Evolutionary conservation across 1,284 basidiomycete genomes (phyloP).

Genomic region (Rugosomyces carneus): DNA sequence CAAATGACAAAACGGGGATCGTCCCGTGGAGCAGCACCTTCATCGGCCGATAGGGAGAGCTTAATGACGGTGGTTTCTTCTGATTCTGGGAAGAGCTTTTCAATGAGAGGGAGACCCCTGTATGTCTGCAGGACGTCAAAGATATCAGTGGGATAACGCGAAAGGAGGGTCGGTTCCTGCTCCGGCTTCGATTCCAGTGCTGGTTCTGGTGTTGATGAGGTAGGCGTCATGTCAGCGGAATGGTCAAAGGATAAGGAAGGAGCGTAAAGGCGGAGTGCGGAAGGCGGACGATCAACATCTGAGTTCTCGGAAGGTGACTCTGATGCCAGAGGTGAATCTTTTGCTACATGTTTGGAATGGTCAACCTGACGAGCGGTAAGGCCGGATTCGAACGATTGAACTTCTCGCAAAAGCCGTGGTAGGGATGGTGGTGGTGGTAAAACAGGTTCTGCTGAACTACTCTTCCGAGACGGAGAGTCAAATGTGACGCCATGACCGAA

Average conservation of each 20-base stretch:
- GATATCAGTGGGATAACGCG: slow-evolving; percentile 63
- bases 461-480: slow-evolving; percentile 47
- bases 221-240: slow-evolving; percentile 12
- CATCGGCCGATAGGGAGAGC: slow-evolving; percentile 57
- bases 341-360: slow-evolving; percentile 15
- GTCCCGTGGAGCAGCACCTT: slow-evolving; percentile 65
- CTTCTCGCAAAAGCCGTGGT: slow-evolving; percentile 57
- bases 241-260: slow-evolving; percentile 13
- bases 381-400: slow-evolving; percentile 78
- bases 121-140: slow-evolving; percentile 82
- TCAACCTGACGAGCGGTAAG: slow-evolving; percentile 58
- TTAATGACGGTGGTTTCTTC: slow-evolving; percentile 55
- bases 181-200: slow-evolving; percentile 13
- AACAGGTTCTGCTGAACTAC: slow-evolving; percentile 11
- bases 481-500: slow-evolving; percentile 62
- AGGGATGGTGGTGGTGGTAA: slow-evolving; percentile 34
- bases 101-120: slow-evolving; percentile 63
- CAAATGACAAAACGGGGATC: slow-evolving; percentile 87
- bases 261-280: slow-evolving; percentile 31
- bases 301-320: slow-evolving; percentile 17
- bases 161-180: slow-evolving; percentile 45
- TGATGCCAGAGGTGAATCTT: slow-evolving; percentile 15
- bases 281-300: slow-evolving; percentile 30
- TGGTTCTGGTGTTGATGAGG: slow-evolving; percentile 10
- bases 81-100: slow-evolving; percentile 44